A percentile compares a stretch with the other conserved stretches of the same genome.
Evolutionary conservation across 495 filamentous ascomycete species (phyloP).

Genomic region (Xylaria venustula): DNA sequence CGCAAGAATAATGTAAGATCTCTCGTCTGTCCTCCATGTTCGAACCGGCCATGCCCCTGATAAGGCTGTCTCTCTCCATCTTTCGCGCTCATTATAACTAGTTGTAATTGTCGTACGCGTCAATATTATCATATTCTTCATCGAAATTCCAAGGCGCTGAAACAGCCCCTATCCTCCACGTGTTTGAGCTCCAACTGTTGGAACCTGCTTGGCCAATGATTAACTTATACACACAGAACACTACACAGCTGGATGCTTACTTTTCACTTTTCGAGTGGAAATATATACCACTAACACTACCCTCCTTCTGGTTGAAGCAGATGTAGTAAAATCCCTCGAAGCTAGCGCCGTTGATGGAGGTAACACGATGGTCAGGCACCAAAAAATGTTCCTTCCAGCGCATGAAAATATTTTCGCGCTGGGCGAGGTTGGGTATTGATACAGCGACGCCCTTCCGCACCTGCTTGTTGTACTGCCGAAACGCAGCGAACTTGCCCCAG

Average conservation of each 20-base stretch:
- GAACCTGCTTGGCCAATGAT: slow-evolving; percentile 53
- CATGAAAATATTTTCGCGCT: slow-evolving; percentile 96
- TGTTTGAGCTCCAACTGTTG: slow-evolving; percentile 91
- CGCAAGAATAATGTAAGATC: neutral
- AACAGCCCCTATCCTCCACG: slow-evolving; percentile 80
- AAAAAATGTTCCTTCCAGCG: slow-evolving; percentile 99
- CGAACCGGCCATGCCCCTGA: slow-evolving; percentile 4
- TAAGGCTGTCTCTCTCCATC: neutral
- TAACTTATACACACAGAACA: slow-evolving; percentile 5
- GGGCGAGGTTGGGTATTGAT: slow-evolving; percentile 65
- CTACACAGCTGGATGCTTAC: slow-evolving; percentile 49
- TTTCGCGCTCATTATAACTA: slow-evolving; percentile 8
- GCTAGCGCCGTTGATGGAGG: slow-evolving; percentile 86
- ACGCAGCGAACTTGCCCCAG: slow-evolving; percentile 88
- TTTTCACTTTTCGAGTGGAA: slow-evolving; percentile 97
- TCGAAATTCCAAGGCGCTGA: slow-evolving; percentile 89
- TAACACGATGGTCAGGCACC: slow-evolving; percentile 90
- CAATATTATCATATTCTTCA: slow-evolving; percentile 42
- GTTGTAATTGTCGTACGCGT: slow-evolving; percentile 4
- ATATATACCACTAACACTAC: slow-evolving; percentile 88
- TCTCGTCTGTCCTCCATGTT: neutral
- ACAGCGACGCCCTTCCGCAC: slow-evolving; percentile 59
- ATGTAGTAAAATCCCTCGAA: slow-evolving; percentile 99
- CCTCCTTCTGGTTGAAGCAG: slow-evolving; percentile 90
- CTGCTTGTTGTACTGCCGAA: slow-evolving; percentile 71